phyloP scores from a whole-genome alignment of 2,329 filamentous ascomycete species.

The Cladobotryum protrusum region DNA sequence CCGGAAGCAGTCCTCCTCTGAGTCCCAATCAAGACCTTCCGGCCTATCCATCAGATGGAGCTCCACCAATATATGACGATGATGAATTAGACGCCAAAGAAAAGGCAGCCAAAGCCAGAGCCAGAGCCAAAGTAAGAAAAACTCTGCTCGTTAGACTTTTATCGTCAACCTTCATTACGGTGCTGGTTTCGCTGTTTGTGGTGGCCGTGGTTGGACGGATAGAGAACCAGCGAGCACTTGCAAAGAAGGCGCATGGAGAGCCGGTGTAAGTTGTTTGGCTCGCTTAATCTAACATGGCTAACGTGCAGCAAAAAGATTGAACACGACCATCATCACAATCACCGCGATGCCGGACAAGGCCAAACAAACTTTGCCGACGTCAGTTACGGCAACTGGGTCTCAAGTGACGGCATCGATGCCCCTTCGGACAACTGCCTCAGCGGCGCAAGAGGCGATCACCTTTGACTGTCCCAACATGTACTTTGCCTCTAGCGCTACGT shows the following conservation, averaged over 20 bases:
- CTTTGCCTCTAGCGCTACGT: neutral
- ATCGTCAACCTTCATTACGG: constrained; percentile 19
- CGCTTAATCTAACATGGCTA: neutral
- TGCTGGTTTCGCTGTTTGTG: constrained; percentile 19
- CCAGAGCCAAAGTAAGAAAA: constrained; percentile 12
- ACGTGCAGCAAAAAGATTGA: neutral
- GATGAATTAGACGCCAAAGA: neutral
- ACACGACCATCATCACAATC: neutral
- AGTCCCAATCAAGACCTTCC: constrained; percentile 14
- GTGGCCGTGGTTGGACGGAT: constrained; percentile 20
- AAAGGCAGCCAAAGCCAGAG: constrained; percentile 6
- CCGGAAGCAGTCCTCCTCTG: constrained; percentile 8
- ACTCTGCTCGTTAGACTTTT: constrained; percentile 16
- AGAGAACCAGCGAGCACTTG: neutral
- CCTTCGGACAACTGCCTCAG: neutral
- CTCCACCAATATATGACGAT: constrained; percentile 14
- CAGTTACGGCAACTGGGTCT: neutral
- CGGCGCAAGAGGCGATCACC: neutral
- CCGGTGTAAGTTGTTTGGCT: neutral
- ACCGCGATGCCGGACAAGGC: too few species aligned
- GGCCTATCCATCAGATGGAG: constrained; percentile 16
- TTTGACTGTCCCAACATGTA: neutral
- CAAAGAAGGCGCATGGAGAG: neutral
- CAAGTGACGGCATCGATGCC: neutral
- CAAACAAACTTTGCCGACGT: too few species aligned